Conservation (phyloP, 2,329 filamentous ascomycete species). For the Ophiostoma sp. region DNA sequence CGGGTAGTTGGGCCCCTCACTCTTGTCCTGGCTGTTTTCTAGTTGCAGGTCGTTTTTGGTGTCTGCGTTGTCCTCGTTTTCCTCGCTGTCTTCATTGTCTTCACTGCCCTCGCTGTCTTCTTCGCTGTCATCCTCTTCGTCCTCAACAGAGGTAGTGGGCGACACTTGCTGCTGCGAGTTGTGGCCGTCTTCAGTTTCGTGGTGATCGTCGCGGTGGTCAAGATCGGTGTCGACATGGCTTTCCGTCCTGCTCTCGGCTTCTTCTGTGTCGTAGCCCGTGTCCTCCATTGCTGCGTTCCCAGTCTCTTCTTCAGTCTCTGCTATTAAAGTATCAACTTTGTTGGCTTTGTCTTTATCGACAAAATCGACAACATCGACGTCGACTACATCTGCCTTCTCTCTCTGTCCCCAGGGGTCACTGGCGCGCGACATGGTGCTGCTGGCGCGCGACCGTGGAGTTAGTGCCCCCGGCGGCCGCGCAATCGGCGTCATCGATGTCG, state of each 20-base stretch:
- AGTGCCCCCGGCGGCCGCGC: slow-evolving; percentile 16
- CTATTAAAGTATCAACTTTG: neutral
- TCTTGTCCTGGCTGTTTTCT: neutral
- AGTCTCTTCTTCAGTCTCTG: neutral
- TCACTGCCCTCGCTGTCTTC: slow-evolving; percentile 9
- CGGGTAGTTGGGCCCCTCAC: neutral
- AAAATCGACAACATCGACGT: neutral
- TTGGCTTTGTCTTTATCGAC: neutral
- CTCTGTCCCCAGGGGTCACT: slow-evolving; percentile 1
- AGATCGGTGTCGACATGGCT: slow-evolving; percentile 2
- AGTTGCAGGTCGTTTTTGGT: neutral
- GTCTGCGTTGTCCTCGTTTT: neutral
- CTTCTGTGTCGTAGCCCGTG: neutral
- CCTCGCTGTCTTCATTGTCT: neutral
- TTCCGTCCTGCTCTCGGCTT: slow-evolving; percentile 23
- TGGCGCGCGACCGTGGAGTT: slow-evolving; percentile 1
- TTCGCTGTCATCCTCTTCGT: slow-evolving; percentile 25
- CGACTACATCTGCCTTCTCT: neutral
- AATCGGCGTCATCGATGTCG: slow-evolving; percentile 24
- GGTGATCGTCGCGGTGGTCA: slow-evolving; percentile 30
- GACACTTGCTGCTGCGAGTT: slow-evolving; percentile 37
- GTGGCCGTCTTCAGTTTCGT: slow-evolving; percentile 24
- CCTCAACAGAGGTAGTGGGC: slow-evolving; percentile 44
- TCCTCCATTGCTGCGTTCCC: neutral
- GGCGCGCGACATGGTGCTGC: neutral